These are phyloP conservation scores for Plenodomus biglobosus DNA, from an alignment of 2,329 filamentous ascomycete species.

Conservation along the genomic window DNA sequence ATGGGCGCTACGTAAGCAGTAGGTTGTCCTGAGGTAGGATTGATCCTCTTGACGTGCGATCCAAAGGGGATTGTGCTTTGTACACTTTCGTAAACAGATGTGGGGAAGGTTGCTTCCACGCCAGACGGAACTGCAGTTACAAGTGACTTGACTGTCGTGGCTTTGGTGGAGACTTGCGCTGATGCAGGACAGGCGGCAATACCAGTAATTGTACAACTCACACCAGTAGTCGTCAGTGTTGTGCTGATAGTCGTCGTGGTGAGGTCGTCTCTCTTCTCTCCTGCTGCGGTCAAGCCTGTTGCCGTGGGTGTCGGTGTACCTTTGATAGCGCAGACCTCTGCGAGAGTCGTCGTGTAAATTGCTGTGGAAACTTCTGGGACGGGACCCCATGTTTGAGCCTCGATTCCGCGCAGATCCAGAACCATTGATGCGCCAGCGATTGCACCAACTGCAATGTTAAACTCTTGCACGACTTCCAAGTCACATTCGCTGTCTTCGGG, in stretches of 20 bases:
- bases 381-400: slow-evolving; percentile 54
- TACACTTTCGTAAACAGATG: slow-evolving; percentile 36
- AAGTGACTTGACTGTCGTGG: slow-evolving; percentile 44
- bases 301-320: slow-evolving; percentile 12
- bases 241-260: slow-evolving; percentile 48
- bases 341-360: slow-evolving; percentile 57
- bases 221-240: slow-evolving; percentile 48
- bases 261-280: slow-evolving; percentile 28
- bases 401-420: slow-evolving; percentile 24
- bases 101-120: slow-evolving; percentile 46
- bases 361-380: slow-evolving; percentile 51
- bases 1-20: slow-evolving; percentile 6
- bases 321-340: slow-evolving; percentile 47
- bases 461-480: slow-evolving; percentile 53
- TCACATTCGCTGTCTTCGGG: slow-evolving; percentile 47
- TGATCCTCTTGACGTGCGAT: slow-evolving; percentile 40
- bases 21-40: slow-evolving; percentile 50
- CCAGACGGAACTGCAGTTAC: slow-evolving; percentile 42
- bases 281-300: slow-evolving; percentile 1
- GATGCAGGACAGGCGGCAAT: slow-evolving; percentile 56
- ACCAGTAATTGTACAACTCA: slow-evolving; percentile 48
- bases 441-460: slow-evolving; percentile 56
- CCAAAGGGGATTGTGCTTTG: slow-evolving; percentile 49
- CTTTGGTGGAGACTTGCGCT: slow-evolving; percentile 49
- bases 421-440: slow-evolving; percentile 56